A percentile compares a stretch with the other conserved stretches of the same genome.
phyloP scores from a whole-genome alignment of 2,329 filamentous ascomycete species.

The Cryphonectria radicalis region DNA sequence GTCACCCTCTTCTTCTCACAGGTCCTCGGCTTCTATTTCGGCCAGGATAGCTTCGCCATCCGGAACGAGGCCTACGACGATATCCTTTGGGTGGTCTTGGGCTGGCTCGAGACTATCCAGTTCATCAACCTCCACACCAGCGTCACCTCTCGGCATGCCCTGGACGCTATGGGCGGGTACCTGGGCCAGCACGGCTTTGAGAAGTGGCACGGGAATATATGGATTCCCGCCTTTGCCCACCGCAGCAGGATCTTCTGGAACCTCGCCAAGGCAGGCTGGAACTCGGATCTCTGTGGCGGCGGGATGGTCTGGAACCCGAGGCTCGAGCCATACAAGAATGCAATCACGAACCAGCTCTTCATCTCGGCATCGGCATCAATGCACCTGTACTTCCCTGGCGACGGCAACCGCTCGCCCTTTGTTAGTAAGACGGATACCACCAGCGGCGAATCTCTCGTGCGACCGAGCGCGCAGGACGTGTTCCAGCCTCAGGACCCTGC shows the following conservation, averaged over 20 bases:
- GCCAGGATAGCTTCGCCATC: slow-evolving; percentile 77
- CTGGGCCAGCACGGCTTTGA: slow-evolving; percentile 33
- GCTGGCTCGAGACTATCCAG: slow-evolving; percentile 82
- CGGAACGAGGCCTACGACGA: slow-evolving; percentile 84
- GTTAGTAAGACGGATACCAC: slow-evolving; percentile 24
- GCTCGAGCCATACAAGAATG: slow-evolving; percentile 87
- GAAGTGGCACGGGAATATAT: slow-evolving; percentile 77
- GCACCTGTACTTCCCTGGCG: slow-evolving; percentile 88
- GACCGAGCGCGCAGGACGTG: slow-evolving; percentile 32
- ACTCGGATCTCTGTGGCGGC: slow-evolving; percentile 77
- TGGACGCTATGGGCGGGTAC: slow-evolving; percentile 2
- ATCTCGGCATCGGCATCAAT: slow-evolving; percentile 84
- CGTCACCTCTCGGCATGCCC: slow-evolving; percentile 56
- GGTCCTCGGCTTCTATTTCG: slow-evolving; percentile 78
- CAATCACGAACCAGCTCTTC: slow-evolving; percentile 91
- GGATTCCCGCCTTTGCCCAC: slow-evolving; percentile 77
- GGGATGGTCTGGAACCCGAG: slow-evolving; percentile 92
- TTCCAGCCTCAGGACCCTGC: slow-evolving; percentile 57
- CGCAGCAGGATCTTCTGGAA: slow-evolving; percentile 86
- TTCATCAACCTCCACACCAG: slow-evolving; percentile 74
- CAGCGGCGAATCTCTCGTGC: slow-evolving; percentile 5
- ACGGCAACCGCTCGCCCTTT: slow-evolving; percentile 74
- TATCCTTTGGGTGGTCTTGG: slow-evolving; percentile 92
- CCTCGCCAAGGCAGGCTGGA: slow-evolving; percentile 78
- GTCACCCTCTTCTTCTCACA: slow-evolving; percentile 84